Percentiles rank a stretch among this genome's conserved stretches.
These are phyloP conservation scores for Puccinia hordei DNA, from an alignment of 1,284 basidiomycete genomes.

Conservation along the genomic window DNA sequence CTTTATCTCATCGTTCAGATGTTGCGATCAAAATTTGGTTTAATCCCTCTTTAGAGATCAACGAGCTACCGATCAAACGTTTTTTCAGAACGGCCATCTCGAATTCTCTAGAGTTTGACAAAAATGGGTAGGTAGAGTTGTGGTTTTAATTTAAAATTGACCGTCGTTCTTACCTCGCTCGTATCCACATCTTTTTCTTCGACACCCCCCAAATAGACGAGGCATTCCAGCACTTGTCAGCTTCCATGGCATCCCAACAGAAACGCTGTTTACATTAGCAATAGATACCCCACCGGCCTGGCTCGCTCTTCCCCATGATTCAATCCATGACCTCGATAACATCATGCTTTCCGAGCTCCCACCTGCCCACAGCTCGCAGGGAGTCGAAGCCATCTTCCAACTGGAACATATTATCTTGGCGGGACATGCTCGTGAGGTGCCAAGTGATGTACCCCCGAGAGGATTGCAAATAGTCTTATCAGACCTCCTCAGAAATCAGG, in stretches of 20 bases:
- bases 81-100: slow-evolving; percentile 83
- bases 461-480: slow-evolving; percentile 81
- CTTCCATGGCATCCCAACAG: slow-evolving; percentile 66
- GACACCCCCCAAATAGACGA: slow-evolving; percentile 23
- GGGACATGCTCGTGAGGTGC: slow-evolving; percentile 81
- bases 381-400: slow-evolving; percentile 79
- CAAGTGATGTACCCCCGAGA: slow-evolving; percentile 70
- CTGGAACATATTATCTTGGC: slow-evolving; percentile 90
- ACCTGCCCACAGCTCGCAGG: slow-evolving; percentile 63
- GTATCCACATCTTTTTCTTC: neutral
- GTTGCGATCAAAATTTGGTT: slow-evolving; percentile 74
- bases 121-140: slow-evolving; percentile 72
- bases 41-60: slow-evolving; percentile 68
- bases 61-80: slow-evolving; percentile 83
- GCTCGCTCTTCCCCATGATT: slow-evolving; percentile 85
- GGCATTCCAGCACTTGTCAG: slow-evolving; percentile 59
- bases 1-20: slow-evolving; percentile 60
- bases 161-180: slow-evolving; percentile 56
- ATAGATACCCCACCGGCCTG: slow-evolving; percentile 88
- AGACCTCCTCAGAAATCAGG: slow-evolving; percentile 52
- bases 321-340: slow-evolving; percentile 92
- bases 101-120: slow-evolving; percentile 68
- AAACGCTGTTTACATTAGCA: slow-evolving; percentile 82
- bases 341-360: slow-evolving; percentile 76
- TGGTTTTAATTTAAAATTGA: neutral